Conservation (phyloP, 2,329 filamentous ascomycete species). For the Xylaria polymorpha region DNA sequence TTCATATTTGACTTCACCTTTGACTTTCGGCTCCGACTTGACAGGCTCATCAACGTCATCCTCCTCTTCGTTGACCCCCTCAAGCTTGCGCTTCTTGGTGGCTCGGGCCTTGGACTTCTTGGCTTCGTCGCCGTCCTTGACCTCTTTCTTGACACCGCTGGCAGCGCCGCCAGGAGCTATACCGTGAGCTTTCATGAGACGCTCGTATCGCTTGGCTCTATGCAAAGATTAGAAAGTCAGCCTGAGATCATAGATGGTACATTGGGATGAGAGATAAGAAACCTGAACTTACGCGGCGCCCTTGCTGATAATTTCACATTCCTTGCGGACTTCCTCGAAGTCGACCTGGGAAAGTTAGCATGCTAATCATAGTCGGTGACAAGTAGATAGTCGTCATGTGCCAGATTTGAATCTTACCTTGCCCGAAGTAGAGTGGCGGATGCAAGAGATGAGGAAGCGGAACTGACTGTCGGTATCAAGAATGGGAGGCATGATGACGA, state of each 20-base stretch:
- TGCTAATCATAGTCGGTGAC: constrained; percentile 17
- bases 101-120: constrained; percentile 41
- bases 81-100: constrained; percentile 51
- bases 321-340: constrained; percentile 71
- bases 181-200: constrained; percentile 70
- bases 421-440: constrained; percentile 68
- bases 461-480: constrained; percentile 67
- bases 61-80: constrained; percentile 53
- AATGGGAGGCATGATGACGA: constrained; percentile 57
- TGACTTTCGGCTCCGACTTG: constrained; percentile 43
- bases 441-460: constrained; percentile 74
- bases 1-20: constrained; percentile 53
- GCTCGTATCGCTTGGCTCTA: constrained; percentile 76
- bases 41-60: constrained; percentile 50
- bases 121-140: constrained; percentile 23
- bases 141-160: constrained; percentile 48
- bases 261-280: background rate
- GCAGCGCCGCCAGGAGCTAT: constrained; percentile 52
- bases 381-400: background rate
- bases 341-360: constrained; percentile 64
- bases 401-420: constrained; percentile 59
- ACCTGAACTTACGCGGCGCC: constrained; percentile 72
- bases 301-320: constrained; percentile 72
- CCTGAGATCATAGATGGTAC: background rate
- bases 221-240: constrained; percentile 16